A percentile compares a stretch with the other conserved stretches of the same genome.
These are phyloP conservation scores for Abortiporus biennis DNA, from an alignment of 1,284 basidiomycete genomes.

Conservation along the genomic window DNA sequence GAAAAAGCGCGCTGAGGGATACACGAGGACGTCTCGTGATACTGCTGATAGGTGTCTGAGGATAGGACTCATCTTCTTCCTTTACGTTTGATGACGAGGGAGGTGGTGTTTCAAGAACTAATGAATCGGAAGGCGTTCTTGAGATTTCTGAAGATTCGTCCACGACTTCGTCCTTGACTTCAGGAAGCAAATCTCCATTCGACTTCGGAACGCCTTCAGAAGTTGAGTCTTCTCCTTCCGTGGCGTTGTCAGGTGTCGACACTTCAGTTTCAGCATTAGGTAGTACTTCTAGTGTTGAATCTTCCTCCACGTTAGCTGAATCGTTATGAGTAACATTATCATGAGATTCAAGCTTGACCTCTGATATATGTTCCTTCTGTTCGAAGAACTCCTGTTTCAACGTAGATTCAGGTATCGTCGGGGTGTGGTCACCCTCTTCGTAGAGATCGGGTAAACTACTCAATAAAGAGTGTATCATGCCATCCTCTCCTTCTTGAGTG, in stretches of 20 bases:
- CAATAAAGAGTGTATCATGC: conserved; percentile 82
- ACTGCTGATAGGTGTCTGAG: background rate
- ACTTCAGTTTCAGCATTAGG: background rate
- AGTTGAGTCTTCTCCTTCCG: background rate
- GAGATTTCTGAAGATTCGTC: background rate
- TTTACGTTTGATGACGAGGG: too few species aligned
- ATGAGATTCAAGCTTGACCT: too few species aligned
- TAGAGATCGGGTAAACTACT: conserved; percentile 62
- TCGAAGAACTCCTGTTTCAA: too few species aligned
- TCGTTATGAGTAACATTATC: background rate
- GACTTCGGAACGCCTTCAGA: background rate
- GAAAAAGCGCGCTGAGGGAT: conserved; percentile 35
- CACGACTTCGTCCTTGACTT: background rate
- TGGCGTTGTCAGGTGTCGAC: background rate
- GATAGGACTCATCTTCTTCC: too few species aligned
- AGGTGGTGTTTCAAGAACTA: too few species aligned
- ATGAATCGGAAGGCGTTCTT: background rate
- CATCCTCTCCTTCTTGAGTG: conserved; percentile 63
- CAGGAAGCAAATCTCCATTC: too few species aligned
- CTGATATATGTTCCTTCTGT: too few species aligned
- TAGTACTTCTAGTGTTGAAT: background rate
- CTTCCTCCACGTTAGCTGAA: background rate
- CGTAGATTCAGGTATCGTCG: too few species aligned
- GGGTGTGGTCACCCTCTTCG: conserved; percentile 4
- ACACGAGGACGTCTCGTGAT: conserved; percentile 18